Percentiles rank a stretch among this genome's conserved stretches.
Evolutionary conservation across 2,329 filamentous ascomycete species (phyloP).

Genomic region (Fusarium sp.): DNA sequence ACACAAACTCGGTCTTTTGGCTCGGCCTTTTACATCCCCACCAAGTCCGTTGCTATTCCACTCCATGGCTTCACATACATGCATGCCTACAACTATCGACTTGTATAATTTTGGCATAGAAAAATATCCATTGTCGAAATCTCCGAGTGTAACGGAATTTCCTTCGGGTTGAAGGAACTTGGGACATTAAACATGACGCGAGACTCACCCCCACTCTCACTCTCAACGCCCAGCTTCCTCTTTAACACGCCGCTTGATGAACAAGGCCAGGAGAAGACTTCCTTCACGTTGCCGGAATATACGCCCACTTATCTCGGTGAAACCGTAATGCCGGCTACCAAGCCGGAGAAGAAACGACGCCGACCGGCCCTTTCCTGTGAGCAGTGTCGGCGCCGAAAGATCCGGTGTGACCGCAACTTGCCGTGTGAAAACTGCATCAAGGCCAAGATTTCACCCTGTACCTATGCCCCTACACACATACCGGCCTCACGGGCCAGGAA

Average conservation of each 20-base stretch:
- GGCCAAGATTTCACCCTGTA: constrained; percentile 63
- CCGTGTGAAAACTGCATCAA: constrained; percentile 69
- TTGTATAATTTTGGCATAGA: background rate
- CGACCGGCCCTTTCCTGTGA: constrained; percentile 60
- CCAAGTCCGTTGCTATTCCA: background rate
- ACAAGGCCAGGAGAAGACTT: constrained; percentile 5
- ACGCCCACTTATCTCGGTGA: constrained; percentile 4
- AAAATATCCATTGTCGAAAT: constrained; percentile 11
- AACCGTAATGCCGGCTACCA: constrained; percentile 18
- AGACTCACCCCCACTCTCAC: constrained; percentile 17
- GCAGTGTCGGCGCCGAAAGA: constrained; percentile 68
- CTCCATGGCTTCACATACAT: constrained; percentile 2
- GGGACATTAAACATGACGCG: constrained; percentile 8
- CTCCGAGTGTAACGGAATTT: constrained; percentile 19
- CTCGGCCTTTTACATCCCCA: constrained; percentile 26
- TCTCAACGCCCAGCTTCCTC: constrained; percentile 29
- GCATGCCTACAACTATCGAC: constrained; percentile 1
- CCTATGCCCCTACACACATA: constrained; percentile 56
- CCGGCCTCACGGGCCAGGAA: constrained; percentile 44
- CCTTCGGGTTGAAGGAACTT: background rate
- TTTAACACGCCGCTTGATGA: constrained; percentile 23
- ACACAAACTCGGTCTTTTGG: constrained; percentile 28
- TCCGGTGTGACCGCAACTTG: constrained; percentile 66
- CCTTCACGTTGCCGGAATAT: constrained; percentile 3
- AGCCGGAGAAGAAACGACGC: constrained; percentile 50